A percentile compares a stretch with the other conserved stretches of the same genome.
Conservation (phyloP, 2,329 filamentous ascomycete genomes). For the Apiospora marii region DNA sequence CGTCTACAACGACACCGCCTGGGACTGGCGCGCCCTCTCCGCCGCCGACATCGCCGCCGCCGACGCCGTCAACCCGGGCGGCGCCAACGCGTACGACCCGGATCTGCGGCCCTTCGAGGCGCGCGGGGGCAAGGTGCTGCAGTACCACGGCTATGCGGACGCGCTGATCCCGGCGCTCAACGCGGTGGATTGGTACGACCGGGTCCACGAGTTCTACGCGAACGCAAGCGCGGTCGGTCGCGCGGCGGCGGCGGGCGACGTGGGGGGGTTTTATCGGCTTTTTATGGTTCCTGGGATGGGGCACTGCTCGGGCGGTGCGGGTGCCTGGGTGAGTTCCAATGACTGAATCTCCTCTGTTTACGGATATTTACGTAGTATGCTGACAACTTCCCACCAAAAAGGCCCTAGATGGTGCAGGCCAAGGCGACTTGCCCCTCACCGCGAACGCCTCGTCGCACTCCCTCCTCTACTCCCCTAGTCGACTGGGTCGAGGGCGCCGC, state of each 20-base stretch:
- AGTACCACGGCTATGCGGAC: slow-evolving; percentile 55
- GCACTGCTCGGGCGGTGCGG: slow-evolving; percentile 52
- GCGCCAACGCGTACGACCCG: slow-evolving; percentile 48
- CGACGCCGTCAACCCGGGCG: slow-evolving; percentile 46
- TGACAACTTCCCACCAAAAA: neutral
- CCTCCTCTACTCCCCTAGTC: slow-evolving; percentile 57
- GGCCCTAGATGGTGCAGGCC: slow-evolving; percentile 29
- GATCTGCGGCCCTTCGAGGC: slow-evolving; percentile 48
- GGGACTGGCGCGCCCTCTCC: slow-evolving; percentile 44
- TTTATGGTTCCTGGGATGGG: slow-evolving; percentile 62
- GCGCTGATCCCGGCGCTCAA: slow-evolving; percentile 48
- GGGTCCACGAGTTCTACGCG: slow-evolving; percentile 35
- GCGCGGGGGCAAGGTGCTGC: slow-evolving; percentile 52
- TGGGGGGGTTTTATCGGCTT: slow-evolving; percentile 55
- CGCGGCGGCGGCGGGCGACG: slow-evolving; percentile 46
- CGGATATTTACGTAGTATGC: neutral
- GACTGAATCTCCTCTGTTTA: neutral
- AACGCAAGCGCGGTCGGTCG: slow-evolving; percentile 28
- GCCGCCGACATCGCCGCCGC: slow-evolving; percentile 41
- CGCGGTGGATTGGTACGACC: slow-evolving; percentile 45
- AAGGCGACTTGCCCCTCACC: slow-evolving; percentile 26
- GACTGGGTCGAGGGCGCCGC: slow-evolving; percentile 55
- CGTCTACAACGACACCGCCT: slow-evolving; percentile 48
- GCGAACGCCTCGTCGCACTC: slow-evolving; percentile 51
- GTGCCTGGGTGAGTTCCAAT: slow-evolving; percentile 39